Percentiles rank a stretch among this genome's conserved stretches.
Evolutionary conservation across 352 stramenopile genomes (phyloP).

Genomic region (Pythium apleroticum): DNA sequence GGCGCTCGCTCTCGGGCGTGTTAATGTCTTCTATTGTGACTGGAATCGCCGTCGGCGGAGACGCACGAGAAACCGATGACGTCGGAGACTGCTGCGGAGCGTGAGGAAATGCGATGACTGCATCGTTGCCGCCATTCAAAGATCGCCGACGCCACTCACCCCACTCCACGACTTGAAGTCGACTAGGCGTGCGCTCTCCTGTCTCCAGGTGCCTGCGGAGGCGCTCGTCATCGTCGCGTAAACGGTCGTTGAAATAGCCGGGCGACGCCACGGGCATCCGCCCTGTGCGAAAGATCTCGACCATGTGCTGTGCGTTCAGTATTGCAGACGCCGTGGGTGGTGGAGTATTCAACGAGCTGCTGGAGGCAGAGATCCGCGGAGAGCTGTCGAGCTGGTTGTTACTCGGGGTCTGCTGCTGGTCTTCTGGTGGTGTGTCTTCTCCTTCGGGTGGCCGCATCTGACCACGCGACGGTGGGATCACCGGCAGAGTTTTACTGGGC

Average conservation of each 20-base stretch:
- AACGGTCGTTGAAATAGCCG: conserved; percentile 50
- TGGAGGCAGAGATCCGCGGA: neutral
- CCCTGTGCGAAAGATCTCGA: conserved; percentile 65
- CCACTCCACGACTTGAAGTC: conserved; percentile 29
- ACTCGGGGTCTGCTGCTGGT: neutral
- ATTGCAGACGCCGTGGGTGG: conserved; percentile 28
- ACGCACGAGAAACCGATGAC: neutral
- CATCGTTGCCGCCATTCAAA: neutral
- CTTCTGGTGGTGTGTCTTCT: neutral
- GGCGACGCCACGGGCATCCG: conserved; percentile 64
- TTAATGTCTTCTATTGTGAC: conserved; percentile 30
- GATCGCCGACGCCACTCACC: conserved; percentile 25
- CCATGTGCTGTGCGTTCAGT: conserved; percentile 61
- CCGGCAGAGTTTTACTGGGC: conserved; percentile 17
- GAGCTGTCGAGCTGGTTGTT: conserved; percentile 21
- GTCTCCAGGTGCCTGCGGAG: neutral
- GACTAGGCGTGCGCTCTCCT: conserved; percentile 9
- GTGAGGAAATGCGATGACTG: neutral
- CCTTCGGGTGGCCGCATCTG: neutral
- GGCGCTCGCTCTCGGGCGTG: conserved; percentile 57
- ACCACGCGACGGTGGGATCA: conserved; percentile 36
- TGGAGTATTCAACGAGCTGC: neutral
- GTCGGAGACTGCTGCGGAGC: neutral
- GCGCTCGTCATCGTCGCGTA: conserved; percentile 29
- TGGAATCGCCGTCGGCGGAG: neutral